These are phyloP conservation scores for Exophiala alcalophila DNA, from an alignment of 2,329 filamentous ascomycete genomes.

Conservation along the genomic window DNA sequence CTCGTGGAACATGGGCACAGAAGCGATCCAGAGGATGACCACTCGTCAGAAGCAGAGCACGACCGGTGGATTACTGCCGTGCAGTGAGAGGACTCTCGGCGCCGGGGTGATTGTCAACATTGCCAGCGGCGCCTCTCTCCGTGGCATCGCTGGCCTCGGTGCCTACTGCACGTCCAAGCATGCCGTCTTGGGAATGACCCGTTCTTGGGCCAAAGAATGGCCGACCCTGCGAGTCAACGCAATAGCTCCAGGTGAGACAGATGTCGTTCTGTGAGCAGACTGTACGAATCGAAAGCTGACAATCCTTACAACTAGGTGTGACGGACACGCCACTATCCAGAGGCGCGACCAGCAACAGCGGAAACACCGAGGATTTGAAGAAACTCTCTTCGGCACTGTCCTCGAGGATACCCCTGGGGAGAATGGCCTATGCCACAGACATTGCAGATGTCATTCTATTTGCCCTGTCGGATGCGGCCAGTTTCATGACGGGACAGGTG, in stretches of 20 bases:
- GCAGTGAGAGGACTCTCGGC: conserved; percentile 3
- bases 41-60: background rate
- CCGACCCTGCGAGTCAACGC: conserved; percentile 38
- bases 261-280: too few species aligned
- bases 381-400: too few species aligned
- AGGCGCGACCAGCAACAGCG: background rate
- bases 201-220: conserved; percentile 37
- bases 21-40: conserved; percentile 12
- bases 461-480: background rate
- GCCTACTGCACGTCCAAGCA: conserved; percentile 46
- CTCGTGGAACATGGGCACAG: conserved; percentile 14
- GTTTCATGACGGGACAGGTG: conserved; percentile 8
- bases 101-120: conserved; percentile 13
- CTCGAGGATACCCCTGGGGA: conserved; percentile 5
- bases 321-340: conserved; percentile 11
- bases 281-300: too few species aligned
- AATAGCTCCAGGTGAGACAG: conserved; percentile 27
- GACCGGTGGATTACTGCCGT: background rate
- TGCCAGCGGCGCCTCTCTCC: conserved; percentile 9
- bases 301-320: conserved; percentile 8
- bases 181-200: conserved; percentile 45
- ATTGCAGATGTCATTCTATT: conserved; percentile 3
- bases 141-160: conserved; percentile 37
- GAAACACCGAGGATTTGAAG: background rate
- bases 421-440: background rate